Conservation (phyloP, 2,329 filamentous ascomycete species). For the Phialophora tarda region DNA sequence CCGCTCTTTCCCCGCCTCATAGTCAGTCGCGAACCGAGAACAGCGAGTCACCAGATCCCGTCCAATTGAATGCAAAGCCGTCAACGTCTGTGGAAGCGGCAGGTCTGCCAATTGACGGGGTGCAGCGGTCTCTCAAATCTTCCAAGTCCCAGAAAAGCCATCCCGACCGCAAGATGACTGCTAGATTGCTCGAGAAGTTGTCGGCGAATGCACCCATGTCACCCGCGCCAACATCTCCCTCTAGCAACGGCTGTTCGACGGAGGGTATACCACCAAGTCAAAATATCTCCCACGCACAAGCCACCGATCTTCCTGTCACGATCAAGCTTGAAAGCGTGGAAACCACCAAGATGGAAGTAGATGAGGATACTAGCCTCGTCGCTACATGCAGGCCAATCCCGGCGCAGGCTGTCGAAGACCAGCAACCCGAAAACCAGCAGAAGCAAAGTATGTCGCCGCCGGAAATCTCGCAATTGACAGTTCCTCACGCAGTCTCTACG, state of each 20-base stretch:
- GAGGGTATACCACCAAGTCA: neutral
- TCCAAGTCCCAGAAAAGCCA: conserved; percentile 2
- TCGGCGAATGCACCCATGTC: conserved; percentile 26
- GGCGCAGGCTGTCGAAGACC: neutral
- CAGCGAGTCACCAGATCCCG: conserved; percentile 7
- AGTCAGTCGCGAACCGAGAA: conserved; percentile 25
- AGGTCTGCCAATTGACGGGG: neutral
- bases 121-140: conserved; percentile 9
- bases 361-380: conserved; percentile 32
- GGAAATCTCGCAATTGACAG: neutral
- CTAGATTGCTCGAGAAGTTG: conserved; percentile 27
- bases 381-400: neutral
- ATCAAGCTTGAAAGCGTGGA: conserved; percentile 39
- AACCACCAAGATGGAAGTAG: conserved; percentile 36
- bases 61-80: neutral
- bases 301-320: conserved; percentile 23
- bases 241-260: conserved; percentile 30
- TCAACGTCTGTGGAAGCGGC: neutral
- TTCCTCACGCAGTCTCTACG: conserved; percentile 34
- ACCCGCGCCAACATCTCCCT: conserved; percentile 36
- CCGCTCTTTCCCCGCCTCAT: conserved; percentile 35
- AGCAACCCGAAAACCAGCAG: neutral
- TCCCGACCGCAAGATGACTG: conserved; percentile 28
- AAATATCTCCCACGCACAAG: neutral
- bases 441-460: neutral